phyloP scores from a whole-genome alignment of 208 protist species.

The Acanthamoeba culbertsoni region DNA sequence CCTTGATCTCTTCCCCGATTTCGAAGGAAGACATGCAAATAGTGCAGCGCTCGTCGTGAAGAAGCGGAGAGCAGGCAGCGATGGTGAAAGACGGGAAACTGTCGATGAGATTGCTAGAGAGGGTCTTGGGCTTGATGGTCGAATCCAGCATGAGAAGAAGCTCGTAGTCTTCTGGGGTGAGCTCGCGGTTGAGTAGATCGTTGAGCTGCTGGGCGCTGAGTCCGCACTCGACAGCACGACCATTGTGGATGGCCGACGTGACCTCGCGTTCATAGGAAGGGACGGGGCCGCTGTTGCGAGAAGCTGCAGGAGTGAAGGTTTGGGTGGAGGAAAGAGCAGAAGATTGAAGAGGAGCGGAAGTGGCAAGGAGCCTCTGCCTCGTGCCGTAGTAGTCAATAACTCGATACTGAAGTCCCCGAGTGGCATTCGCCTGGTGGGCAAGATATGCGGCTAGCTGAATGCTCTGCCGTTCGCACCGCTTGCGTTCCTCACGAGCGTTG shows the following conservation, averaged over 20 bases:
- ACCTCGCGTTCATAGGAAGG: conserved; percentile 14
- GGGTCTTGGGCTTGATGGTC: conserved; percentile 62
- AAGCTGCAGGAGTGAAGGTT: background rate
- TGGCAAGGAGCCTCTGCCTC: background rate
- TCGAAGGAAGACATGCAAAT: conserved; percentile 63
- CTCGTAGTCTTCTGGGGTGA: conserved; percentile 75
- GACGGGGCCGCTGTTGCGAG: background rate
- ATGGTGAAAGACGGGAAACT: conserved; percentile 13
- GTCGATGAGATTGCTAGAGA: conserved; percentile 19
- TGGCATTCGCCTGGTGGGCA: background rate
- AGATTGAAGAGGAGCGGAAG: background rate
- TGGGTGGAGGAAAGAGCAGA: background rate
- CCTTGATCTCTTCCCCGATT: conserved; percentile 42
- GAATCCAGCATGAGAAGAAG: conserved; percentile 64
- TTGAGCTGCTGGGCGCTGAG: conserved; percentile 65
- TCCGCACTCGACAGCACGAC: background rate
- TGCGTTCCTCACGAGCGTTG: background rate
- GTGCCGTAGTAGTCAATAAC: background rate
- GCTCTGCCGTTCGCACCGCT: background rate
- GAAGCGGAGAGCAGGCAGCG: background rate
- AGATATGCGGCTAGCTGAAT: background rate
- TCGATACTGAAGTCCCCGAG: background rate
- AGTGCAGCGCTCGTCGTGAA: conserved; percentile 30
- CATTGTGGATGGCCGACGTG: background rate
- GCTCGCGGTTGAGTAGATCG: conserved; percentile 69